A percentile compares a stretch with the other conserved stretches of the same genome.
Conservation (phyloP, 2,329 filamentous ascomycete genomes). For the Penicillium sp. region DNA sequence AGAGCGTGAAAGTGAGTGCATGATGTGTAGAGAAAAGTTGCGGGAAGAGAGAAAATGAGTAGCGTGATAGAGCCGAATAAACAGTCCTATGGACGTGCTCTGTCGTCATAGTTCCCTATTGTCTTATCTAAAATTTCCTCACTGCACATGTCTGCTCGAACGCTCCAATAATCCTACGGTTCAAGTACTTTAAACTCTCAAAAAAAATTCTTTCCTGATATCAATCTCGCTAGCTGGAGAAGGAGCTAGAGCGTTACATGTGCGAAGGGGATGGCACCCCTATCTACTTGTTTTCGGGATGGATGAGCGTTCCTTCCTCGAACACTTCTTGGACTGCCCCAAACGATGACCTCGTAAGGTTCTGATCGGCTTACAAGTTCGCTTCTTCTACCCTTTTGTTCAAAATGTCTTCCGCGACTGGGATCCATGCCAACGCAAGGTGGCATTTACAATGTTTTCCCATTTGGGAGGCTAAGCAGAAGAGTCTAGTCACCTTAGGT, state of each 20-base stretch:
- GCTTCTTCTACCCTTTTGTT: slow-evolving; percentile 1
- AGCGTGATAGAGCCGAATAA: too few species aligned
- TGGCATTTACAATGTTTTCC: slow-evolving; percentile 3
- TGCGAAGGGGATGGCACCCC: not conserved
- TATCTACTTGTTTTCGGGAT: slow-evolving; percentile 6
- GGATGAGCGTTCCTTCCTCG: slow-evolving; percentile 9
- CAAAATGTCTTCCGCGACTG: not conserved
- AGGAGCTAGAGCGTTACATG: too few species aligned
- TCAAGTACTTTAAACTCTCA: too few species aligned
- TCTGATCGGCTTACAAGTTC: slow-evolving; percentile 7
- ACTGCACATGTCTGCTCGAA: too few species aligned
- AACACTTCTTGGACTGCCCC: slow-evolving; percentile 7
- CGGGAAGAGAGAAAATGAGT: too few species aligned
- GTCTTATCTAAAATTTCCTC: too few species aligned
- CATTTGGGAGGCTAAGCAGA: not conserved
- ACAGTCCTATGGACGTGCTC: too few species aligned
- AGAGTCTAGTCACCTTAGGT: not conserved
- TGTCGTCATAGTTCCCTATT: too few species aligned
- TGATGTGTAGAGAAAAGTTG: not conserved
- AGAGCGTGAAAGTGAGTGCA: not conserved
- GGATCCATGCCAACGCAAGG: not conserved
- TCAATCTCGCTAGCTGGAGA: too few species aligned
- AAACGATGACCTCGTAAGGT: not conserved
- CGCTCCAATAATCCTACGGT: too few species aligned
- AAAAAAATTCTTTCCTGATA: too few species aligned